Base-by-base conservation (phyloP, 129 eudicot species). In the Smallanthus sonchifolius region DNA sequence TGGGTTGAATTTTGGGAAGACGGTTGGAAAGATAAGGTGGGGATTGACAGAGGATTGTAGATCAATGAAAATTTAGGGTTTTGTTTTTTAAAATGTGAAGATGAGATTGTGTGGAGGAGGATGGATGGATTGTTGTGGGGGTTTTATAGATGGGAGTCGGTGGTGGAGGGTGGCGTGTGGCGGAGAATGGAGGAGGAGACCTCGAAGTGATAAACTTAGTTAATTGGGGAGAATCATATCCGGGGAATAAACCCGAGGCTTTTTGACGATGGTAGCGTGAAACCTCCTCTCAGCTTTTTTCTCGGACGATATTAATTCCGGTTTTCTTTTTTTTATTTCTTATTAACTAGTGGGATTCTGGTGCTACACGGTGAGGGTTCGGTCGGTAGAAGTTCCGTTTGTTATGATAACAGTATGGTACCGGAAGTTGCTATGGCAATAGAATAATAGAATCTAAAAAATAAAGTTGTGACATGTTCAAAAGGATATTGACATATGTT, bases 111-210 rank as follows among this genome's bases (percentile, higher is more conserved):
- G 52, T 48, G 80, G 66, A 24, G 30, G 30, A 4, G 72, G 35
- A 24, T 68, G 2, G 16, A 2, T 24, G 73, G 38, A 2, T 24
- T 61, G 38, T 14, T 47, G 38, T 54, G 38, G 64, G 74, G 28
- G 19, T 59, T 43, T 73, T 73, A 76, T 67, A 45, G 45, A 67
- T 63, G 20, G 34, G 71, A 17, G 38, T 35, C 14, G 63, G 47
- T 6, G 45, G 61, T 9, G 10, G 39, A 48, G 9, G 77, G 68
- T 17, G 60, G 81, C 62, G 81, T 2, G 49, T 5, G 62, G 62
- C 75, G 75, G 75, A 67, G 75, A 56, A 16, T 43, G 75, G 64
- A 35, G 49, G 63, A 74, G 36, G 77, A 32, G 70, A 60, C 61
- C 47, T 44, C 61, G 78, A 74, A 74, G 32, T 6, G 17, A 17